Evolutionary conservation across 805 yeast genomes (phyloP).

Genomic region (Blastobotrys muscicola): DNA sequence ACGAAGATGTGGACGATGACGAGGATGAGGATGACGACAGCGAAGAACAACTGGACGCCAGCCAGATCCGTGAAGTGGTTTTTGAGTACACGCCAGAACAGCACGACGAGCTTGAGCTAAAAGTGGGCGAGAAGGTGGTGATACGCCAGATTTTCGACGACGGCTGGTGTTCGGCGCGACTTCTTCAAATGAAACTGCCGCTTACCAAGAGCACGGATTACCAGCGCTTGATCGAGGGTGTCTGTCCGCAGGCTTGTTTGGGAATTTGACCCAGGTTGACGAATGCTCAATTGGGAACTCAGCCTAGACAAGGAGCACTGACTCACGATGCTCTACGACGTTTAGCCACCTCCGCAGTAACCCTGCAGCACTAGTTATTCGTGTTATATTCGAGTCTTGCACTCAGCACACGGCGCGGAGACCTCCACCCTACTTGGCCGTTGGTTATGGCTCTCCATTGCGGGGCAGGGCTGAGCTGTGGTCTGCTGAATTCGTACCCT

Average conservation of each 20-base stretch:
- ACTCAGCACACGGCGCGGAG: no score
- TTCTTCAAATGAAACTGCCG: conserved; percentile 3
- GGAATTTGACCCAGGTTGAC: not conserved
- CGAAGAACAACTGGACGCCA: conserved; percentile 19
- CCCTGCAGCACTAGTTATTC: no score
- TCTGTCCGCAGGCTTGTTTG: conserved; percentile 14
- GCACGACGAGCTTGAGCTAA: conserved; percentile 68
- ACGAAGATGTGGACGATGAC: conserved; percentile 7
- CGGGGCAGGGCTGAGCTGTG: no score
- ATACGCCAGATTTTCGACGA: conserved; percentile 76
- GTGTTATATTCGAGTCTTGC: no score
- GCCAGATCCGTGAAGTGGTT: conserved; percentile 18
- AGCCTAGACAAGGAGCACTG: no score
- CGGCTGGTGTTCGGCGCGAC: conserved; percentile 81
- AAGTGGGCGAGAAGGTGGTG: conserved; percentile 62
- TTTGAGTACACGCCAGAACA: conserved; percentile 57
- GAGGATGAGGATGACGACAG: conserved; percentile 19
- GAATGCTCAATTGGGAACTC: no score
- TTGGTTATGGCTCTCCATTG: no score
- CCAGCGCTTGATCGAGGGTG: conserved; percentile 8
- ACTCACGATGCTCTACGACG: no score
- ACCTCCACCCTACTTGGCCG: no score
- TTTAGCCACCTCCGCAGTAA: no score
- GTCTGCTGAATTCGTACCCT: no score
- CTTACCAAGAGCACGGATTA: not conserved